Conservation (phyloP, 2,329 filamentous ascomycete genomes). For the Neonectria sp. region DNA sequence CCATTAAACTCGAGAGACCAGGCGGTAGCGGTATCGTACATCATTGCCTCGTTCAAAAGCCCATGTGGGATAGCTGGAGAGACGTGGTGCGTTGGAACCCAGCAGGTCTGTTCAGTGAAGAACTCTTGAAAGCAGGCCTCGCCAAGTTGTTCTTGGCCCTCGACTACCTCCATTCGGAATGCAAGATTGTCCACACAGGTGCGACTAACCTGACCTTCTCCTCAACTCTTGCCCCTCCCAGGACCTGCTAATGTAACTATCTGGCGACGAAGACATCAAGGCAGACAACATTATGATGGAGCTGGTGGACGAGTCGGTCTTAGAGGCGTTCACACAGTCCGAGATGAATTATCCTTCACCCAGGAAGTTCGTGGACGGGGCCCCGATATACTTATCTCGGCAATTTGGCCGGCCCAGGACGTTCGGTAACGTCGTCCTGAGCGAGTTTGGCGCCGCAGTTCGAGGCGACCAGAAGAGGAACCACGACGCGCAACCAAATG, state of each 20-base stretch:
- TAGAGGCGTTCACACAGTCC: conserved; percentile 14
- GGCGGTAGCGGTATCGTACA: background rate
- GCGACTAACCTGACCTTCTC: conserved; percentile 10
- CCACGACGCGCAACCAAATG: conserved; percentile 40
- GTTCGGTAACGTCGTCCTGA: conserved; percentile 3
- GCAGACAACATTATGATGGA: conserved; percentile 57
- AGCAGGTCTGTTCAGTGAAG: conserved; percentile 52
- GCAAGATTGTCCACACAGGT: conserved; percentile 61
- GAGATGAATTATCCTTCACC: conserved; percentile 13
- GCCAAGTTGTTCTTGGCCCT: conserved; percentile 53
- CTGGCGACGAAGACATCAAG: conserved; percentile 54
- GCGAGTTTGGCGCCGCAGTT: conserved; percentile 18
- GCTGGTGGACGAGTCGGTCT: conserved; percentile 11
- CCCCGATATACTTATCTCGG: conserved; percentile 2
- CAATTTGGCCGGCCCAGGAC: background rate
- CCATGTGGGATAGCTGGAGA: conserved; percentile 58
- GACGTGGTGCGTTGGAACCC: conserved; percentile 55
- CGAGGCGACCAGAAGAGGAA: conserved; percentile 22
- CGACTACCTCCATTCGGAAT: conserved; percentile 58
- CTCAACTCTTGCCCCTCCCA: too few relatives aligned
- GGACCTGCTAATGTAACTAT: too few relatives aligned
- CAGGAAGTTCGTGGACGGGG: background rate
- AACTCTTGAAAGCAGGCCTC: conserved; percentile 54
- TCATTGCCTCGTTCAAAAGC: conserved; percentile 54
- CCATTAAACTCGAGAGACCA: too few relatives aligned